Base-by-base conservation (phyloP, 148 eudicot genomes). In the Rhododendron griersonianum region DNA sequence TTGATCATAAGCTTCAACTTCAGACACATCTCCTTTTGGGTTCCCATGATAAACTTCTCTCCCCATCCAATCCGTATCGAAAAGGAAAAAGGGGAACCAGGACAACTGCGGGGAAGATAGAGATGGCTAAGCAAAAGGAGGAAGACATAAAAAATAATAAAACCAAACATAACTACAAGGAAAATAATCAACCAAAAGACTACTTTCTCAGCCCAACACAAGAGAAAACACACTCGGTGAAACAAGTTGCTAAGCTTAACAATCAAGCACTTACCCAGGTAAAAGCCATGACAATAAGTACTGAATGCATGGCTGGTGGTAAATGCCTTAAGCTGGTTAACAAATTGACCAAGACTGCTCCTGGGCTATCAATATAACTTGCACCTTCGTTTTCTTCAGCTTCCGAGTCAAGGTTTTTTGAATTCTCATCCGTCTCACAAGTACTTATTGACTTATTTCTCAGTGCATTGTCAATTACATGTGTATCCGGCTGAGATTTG, bases 61-160 rank as follows among this genome's bases (percentile, higher is more conserved):
- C 84, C 99, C 99, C 98, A 96, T 96, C 99, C 99, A 96, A 89
- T 96, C 99, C 25, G 98, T 96, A 86, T 95, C 99, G 84, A 95
- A 96, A 47, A 96, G 98, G 88, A 96, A 92, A 91, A 96, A 96
- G 8, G 99, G 99, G 87, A 96, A 96, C 99, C 99, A 96, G 83
- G 99, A 95, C 82, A 96, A 83, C 99, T 96, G 96, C 89, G 86
- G 25, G 83, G 23, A 86, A 78, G 73, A 88, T 48, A 89, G 23
- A 28, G 55, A 13, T 88, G 13, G 83, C 80, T 77, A 89, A 84
- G 59, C 18, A 53, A 35, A 61, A 1, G 75, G 69, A 35, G n/a
- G 84, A 41, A 53, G 9, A 25, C 16, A 19, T 7, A 11, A 37
- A 6, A 25, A 75, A 75, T 84, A 74, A 33, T 41, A 37, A 79